A percentile compares a stretch with the other conserved stretches of the same genome.
These are phyloP conservation scores for Phialophora tarda DNA, from an alignment of 2,329 filamentous ascomycete species.

Conservation along the genomic window DNA sequence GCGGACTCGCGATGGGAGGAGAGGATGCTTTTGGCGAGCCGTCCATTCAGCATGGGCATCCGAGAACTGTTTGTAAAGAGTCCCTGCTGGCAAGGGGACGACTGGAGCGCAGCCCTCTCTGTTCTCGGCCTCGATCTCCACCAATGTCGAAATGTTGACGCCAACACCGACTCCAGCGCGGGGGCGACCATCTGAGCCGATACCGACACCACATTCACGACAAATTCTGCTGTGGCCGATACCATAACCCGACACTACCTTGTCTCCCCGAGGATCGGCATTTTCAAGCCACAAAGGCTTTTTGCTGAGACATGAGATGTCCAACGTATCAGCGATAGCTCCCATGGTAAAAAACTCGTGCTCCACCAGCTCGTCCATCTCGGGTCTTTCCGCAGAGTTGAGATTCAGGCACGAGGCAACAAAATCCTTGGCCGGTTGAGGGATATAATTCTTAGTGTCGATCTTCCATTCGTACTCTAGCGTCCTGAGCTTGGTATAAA, in stretches of 20 bases:
- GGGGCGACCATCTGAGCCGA: slow-evolving; percentile 48
- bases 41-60: slow-evolving; percentile 52
- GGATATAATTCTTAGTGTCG: slow-evolving; percentile 54
- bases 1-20: slow-evolving; percentile 27
- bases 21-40: slow-evolving; percentile 34
- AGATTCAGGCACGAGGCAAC: slow-evolving; percentile 56
- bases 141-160: slow-evolving; percentile 52
- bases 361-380: slow-evolving; percentile 57
- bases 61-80: slow-evolving; percentile 54
- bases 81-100: slow-evolving; percentile 53
- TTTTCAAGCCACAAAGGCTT: slow-evolving; percentile 52
- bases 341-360: slow-evolving; percentile 59
- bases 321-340: slow-evolving; percentile 53
- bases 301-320: slow-evolving; percentile 47
- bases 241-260: slow-evolving; percentile 51
- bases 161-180: slow-evolving; percentile 54
- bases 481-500: slow-evolving; percentile 56
- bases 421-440: slow-evolving; percentile 56
- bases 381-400: slow-evolving; percentile 55
- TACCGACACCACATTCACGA: slow-evolving; percentile 53
- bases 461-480: slow-evolving; percentile 58
- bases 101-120: slow-evolving; percentile 52
- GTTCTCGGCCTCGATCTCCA: slow-evolving; percentile 55
- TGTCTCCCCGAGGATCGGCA: slow-evolving; percentile 54
- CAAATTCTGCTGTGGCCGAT: slow-evolving; percentile 54